Percentiles rank a stretch among this genome's conserved stretches.
Evolutionary conservation across 768 basidiomycete genomes (phyloP).

Genomic region (Hygrophorus russula): DNA sequence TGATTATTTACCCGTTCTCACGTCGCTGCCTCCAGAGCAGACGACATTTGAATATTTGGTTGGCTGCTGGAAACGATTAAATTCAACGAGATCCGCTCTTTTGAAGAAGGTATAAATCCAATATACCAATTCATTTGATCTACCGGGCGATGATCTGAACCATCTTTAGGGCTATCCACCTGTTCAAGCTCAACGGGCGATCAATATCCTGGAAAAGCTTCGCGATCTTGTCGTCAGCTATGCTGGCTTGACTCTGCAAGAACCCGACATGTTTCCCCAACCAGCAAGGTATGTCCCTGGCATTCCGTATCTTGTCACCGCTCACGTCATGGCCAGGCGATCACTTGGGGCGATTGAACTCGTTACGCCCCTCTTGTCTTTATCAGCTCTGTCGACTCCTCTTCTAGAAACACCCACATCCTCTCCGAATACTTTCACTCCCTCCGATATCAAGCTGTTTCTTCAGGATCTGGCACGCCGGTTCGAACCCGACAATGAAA

Average conservation of each 20-base stretch:
- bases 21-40: conserved; percentile 65
- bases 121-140: not conserved
- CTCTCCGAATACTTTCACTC: conserved; percentile 39
- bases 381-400: conserved; percentile 59
- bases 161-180: conserved; percentile 43
- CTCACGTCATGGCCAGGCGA: conserved; percentile 31
- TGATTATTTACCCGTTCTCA: conserved; percentile 63
- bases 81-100: conserved; percentile 38
- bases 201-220: conserved; percentile 57
- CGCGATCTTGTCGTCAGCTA: conserved; percentile 83
- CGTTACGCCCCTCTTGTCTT: conserved; percentile 65
- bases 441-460: conserved; percentile 68
- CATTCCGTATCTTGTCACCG: not conserved
- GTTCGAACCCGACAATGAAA: conserved; percentile 70
- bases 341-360: conserved; percentile 71
- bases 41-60: conserved; percentile 86
- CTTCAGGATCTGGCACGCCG: conserved; percentile 74
- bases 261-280: conserved; percentile 92
- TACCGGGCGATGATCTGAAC: not conserved
- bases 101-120: conserved; percentile 46
- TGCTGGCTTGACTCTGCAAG: conserved; percentile 79
- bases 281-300: conserved; percentile 46
- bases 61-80: conserved; percentile 86
- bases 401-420: conserved; percentile 38
- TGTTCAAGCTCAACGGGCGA: conserved; percentile 50